Percentiles rank a stretch among this genome's conserved stretches.
phyloP scores from a whole-genome alignment of 2,329 filamentous ascomycete species.

The Beauveria medogensis region DNA sequence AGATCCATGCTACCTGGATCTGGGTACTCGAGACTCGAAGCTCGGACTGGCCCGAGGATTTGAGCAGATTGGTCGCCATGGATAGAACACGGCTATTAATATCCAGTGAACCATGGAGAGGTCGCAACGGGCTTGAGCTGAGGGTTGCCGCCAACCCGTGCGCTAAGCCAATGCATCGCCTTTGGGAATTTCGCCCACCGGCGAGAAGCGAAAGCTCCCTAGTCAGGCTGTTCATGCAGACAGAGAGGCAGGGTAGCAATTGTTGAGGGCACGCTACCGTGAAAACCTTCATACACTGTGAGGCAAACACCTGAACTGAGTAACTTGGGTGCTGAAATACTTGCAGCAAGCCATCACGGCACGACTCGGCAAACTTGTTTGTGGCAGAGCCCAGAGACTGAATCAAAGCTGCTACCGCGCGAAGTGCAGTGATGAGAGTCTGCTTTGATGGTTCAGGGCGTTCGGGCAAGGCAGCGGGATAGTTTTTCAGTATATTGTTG shows the following conservation, averaged over 20 bases:
- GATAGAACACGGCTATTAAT: constrained; percentile 87
- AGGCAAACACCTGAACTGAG: constrained; percentile 85
- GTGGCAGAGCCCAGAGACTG: constrained; percentile 74
- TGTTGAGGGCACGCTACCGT: constrained; percentile 89
- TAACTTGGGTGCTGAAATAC: constrained; percentile 93
- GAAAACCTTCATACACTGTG: constrained; percentile 77
- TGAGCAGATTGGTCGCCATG: constrained; percentile 85
- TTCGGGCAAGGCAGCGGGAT: constrained; percentile 82
- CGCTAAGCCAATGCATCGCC: constrained; percentile 82
- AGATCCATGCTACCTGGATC: constrained; percentile 94
- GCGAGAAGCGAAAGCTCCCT: constrained; percentile 74
- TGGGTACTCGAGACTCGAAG: constrained; percentile 86
- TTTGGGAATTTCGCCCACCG: constrained; percentile 67
- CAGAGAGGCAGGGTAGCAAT: constrained; percentile 79
- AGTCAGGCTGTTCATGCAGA: constrained; percentile 92
- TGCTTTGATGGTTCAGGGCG: constrained; percentile 83
- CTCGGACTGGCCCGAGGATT: constrained; percentile 86
- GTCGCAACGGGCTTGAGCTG: constrained; percentile 80
- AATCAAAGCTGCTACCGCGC: constrained; percentile 72
- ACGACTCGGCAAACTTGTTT: constrained; percentile 69
- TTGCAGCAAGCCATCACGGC: constrained; percentile 80
- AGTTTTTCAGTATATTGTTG: constrained; percentile 88
- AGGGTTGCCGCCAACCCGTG: constrained; percentile 86
- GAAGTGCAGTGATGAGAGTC: constrained; percentile 68
- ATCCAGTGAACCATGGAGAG: constrained; percentile 89